Evolutionary conservation across 2,329 filamentous ascomycete species (phyloP), one percentile per base, ranked within the genome.

Genomic region (Dendryphion nanum): DNA sequence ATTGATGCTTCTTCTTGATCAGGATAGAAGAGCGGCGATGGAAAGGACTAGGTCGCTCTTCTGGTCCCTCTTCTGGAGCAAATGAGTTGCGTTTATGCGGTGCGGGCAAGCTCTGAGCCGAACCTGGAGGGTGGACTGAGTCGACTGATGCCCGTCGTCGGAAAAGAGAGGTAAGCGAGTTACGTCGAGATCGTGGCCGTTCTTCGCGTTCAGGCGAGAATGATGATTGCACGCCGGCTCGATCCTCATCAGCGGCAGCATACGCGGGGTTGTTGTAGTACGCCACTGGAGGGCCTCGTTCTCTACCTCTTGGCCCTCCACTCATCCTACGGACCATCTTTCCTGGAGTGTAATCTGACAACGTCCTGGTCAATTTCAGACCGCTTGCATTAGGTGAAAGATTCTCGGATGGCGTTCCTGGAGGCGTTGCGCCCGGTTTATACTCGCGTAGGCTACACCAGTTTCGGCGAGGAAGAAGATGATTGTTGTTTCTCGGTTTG

Each of bases 391-490:
- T 36, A 30, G 43, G 55, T 48, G 44, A 65, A 31, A 36, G 50
- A 48, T 58, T 64, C 40, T 53, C 54, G 14, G 56, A 51, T 18
- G 73, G 76, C 3, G 87, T 88, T 2, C 85, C 82, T 3, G 77
- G 74, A 10, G 89, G 89, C 1, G 87, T 94, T 21, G 70, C 73
- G 3, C 87, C 88, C 2, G 90, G 89, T 7, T 80, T 73, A 68
- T 95, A 97, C 59, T 86, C 78, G 37, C 86, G 79, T 53, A 98
- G 95, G 3, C 89, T 87, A 63, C 91, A 97, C 87, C 91, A 98
- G 63, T 98, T 98, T 20, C 93, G 80, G 42, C 93, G 85, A 15
- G 90, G 90, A 7, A 97, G 74, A 2, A 98, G 73, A 43, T 84
- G 82, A 57, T 89, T 94, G 64, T 98, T 98, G 67, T 95, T 97